Evolutionary conservation across 345 rosid genomes (phyloP), one percentile per base, ranked within the genome.

Genomic region (Salix suchowensis): DNA sequence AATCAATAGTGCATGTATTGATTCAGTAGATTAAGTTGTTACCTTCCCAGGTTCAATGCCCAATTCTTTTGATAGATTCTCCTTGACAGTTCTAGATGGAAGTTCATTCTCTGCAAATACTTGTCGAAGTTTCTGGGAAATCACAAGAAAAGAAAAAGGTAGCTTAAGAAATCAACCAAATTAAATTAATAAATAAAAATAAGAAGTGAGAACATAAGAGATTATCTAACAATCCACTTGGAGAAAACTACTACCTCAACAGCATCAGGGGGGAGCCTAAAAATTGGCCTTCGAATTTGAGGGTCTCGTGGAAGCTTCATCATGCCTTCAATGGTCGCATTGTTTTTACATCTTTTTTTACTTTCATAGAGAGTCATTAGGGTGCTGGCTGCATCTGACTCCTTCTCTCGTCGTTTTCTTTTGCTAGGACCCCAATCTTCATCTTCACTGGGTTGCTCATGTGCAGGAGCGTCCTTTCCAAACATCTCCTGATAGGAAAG

Each of bases 361-460:
- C 87, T 86, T 88, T 81, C 90, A 76, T 81, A 84, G 73, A 93
- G 76, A 78, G 92, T 86, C 88, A 92, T 87, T 72, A 91, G 90
- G 44, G 89, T 81, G 81, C 85, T 88, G 83, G 82, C 89, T 16
- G 91, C 97, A 83, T 93, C 97, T 18, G 97, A 88, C 76, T 91
- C 97, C 79, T 89, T 93, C 85, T 60, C 88, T 81, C 88, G 91
- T 73, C 90, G 85, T 80, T 88, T 92, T 87, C 88, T 88, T 79
- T 88, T 90, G 52, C 82, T 77, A 50, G 99, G 99, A 83, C 99
- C 99, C 99, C 98, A 96, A 76, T 96, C 99, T 87, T 96, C 99
- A 83, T 96, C 99, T 84, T 96, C 99, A 44, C 97, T 96, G 67
- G 85, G 83, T 85, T 87, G 94, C 76, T 93, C 98, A 65, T 79